These are phyloP conservation scores for Casaregolazyma lundiana DNA, from an alignment of 1,139 yeast genomes.

Conservation along the genomic window DNA sequence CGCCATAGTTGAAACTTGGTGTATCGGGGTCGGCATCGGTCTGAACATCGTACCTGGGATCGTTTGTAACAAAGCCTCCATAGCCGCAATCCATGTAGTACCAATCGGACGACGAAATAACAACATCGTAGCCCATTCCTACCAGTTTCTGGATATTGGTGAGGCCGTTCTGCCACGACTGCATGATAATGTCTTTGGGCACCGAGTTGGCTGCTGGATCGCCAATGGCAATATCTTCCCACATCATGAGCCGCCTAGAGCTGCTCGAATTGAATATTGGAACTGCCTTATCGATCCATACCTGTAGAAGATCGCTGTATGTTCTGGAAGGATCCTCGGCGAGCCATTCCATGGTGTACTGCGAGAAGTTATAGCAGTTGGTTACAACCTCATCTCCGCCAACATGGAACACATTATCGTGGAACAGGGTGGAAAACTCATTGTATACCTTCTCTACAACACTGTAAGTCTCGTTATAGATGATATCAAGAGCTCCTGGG, in stretches of 20 bases:
- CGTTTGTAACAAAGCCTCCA: conserved; percentile 43
- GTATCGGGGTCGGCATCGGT: conserved; percentile 27
- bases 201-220: conserved; percentile 24
- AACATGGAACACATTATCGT: conserved; percentile 43
- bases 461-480: conserved; percentile 37
- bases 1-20: conserved; percentile 35
- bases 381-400: conserved; percentile 44
- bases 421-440: conserved; percentile 38
- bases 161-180: conserved; percentile 39
- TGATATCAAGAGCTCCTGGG: conserved; percentile 44
- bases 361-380: conserved; percentile 39
- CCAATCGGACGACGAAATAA: conserved; percentile 39
- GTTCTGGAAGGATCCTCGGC: conserved; percentile 31
- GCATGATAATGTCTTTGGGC: conserved; percentile 38
- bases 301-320: conserved; percentile 36
- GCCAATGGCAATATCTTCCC: conserved; percentile 45
- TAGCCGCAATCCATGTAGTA: conserved; percentile 47
- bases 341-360: conserved; percentile 34
- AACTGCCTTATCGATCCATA: conserved; percentile 40
- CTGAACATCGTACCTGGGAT: conserved; percentile 34
- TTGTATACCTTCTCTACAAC: conserved; percentile 38
- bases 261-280: conserved; percentile 34
- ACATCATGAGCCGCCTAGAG: conserved; percentile 38
- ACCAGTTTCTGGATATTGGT: conserved; percentile 35
- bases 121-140: conserved; percentile 41